A percentile compares a stretch with the other conserved stretches of the same genome.
Evolutionary conservation across 1,139 yeast species (phyloP).

Genomic region (Chernovozyma aurita): DNA sequence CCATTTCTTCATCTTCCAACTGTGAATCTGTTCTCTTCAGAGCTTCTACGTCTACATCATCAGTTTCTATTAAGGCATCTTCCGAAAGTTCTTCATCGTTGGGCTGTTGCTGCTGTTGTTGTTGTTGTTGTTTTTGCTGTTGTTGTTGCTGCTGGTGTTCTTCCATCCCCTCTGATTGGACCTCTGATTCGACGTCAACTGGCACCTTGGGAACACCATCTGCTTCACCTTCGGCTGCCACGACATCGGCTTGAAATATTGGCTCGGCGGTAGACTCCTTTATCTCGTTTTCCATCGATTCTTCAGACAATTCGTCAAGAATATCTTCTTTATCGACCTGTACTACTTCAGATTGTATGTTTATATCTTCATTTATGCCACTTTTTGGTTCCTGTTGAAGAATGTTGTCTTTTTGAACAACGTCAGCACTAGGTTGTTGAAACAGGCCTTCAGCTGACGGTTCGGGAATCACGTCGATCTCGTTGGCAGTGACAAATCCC

Average conservation of each 20-base stretch:
- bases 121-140: no score
- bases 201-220: no score
- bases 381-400: no score
- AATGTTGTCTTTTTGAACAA: no score
- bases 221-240: no score
- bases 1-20: not conserved
- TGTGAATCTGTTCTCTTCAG: not conserved
- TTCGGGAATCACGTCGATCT: not conserved
- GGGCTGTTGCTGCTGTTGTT: no score
- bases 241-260: not conserved
- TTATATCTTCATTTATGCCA: not conserved
- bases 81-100: not conserved
- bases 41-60: not conserved
- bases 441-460: not conserved
- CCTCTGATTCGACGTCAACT: no score
- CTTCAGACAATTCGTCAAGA: not conserved
- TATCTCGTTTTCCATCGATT: not conserved
- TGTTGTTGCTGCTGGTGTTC: no score
- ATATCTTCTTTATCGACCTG: not conserved
- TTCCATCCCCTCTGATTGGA: no score
- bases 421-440: not conserved
- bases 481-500: not conserved
- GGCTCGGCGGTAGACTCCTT: not conserved
- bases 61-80: not conserved
- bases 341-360: constrained; percentile 52